Evolutionary conservation across 2,329 filamentous ascomycete genomes (phyloP).

Genomic region (Alternaria dauci): DNA sequence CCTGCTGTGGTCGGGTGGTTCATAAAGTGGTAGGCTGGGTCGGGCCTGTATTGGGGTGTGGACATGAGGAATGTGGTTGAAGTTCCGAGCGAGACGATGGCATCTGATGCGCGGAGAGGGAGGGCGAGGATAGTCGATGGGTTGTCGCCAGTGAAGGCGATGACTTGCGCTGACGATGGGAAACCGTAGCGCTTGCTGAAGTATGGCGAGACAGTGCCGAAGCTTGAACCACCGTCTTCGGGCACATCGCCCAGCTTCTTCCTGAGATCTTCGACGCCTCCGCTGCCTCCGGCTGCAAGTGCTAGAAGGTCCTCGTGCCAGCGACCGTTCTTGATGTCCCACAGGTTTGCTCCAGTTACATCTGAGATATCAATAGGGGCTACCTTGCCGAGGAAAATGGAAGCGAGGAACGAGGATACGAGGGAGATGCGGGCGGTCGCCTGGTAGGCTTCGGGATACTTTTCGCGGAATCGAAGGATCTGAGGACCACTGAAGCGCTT

Average conservation of each 20-base stretch:
- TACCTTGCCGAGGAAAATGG: conserved; percentile 82
- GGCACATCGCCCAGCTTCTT: conserved; percentile 82
- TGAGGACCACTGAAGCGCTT: conserved; percentile 97
- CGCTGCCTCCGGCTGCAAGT: conserved; percentile 70
- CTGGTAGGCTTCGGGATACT: conserved; percentile 81
- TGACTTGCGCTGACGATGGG: conserved; percentile 74
- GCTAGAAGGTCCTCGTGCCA: conserved; percentile 81
- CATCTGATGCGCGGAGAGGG: conserved; percentile 85
- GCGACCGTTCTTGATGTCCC: conserved; percentile 78
- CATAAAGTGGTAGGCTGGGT: conserved; percentile 95
- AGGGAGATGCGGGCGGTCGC: conserved; percentile 86
- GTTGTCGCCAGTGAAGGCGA: conserved; percentile 95
- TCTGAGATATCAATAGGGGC: conserved; percentile 94
- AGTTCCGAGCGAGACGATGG: conserved; percentile 93
- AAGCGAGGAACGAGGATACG: conserved; percentile 94
- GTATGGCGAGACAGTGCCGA: conserved; percentile 80
- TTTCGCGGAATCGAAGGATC: conserved; percentile 85
- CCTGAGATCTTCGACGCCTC: conserved; percentile 71
- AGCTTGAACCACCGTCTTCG: conserved; percentile 78
- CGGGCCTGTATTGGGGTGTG: conserved; percentile 87
- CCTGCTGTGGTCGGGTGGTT: conserved; percentile 92
- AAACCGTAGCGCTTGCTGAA: conserved; percentile 84
- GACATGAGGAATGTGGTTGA: conserved; percentile 98
- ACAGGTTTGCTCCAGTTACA: conserved; percentile 95
- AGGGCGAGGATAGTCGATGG: conserved; percentile 92